Evolutionary conservation across 2,329 filamentous ascomycete genomes (phyloP).

Genomic region (Stagonosporopsis tanaceti): DNA sequence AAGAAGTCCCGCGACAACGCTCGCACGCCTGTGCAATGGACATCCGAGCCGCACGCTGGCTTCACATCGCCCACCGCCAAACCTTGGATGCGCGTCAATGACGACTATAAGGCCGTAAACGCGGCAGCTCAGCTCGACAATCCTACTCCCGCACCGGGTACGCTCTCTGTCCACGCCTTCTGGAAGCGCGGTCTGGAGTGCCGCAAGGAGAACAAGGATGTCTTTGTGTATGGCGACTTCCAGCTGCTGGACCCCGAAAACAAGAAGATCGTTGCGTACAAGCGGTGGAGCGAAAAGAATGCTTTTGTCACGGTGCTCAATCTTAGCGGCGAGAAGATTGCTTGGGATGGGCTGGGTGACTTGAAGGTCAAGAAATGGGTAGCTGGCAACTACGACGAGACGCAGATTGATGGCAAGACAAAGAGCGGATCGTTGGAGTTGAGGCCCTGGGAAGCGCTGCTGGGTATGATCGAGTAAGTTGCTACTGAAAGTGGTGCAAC

Average conservation of each 20-base stretch:
- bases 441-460: conserved; percentile 48
- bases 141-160: conserved; percentile 38
- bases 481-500: background rate
- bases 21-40: conserved; percentile 74
- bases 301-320: conserved; percentile 46
- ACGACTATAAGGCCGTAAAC: conserved; percentile 64
- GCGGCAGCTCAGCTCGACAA: conserved; percentile 60
- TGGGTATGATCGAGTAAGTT: conserved; percentile 33
- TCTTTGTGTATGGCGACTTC: conserved; percentile 70
- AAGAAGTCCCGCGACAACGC: conserved; percentile 72
- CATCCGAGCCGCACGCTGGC: conserved; percentile 62
- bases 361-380: conserved; percentile 46
- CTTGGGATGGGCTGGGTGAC: conserved; percentile 39
- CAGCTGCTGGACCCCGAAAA: conserved; percentile 60
- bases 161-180: conserved; percentile 64
- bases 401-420: conserved; percentile 27
- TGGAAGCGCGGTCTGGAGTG: conserved; percentile 65
- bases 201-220: conserved; percentile 65
- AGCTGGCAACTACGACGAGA: conserved; percentile 48
- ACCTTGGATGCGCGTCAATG: conserved; percentile 69
- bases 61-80: conserved; percentile 63
- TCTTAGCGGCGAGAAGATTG: conserved; percentile 39
- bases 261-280: conserved; percentile 42
- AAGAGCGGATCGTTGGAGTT: conserved; percentile 33
- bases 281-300: conserved; percentile 38